phyloP scores from a whole-genome alignment of 345 rosid genomes.

The Firmiana major region DNA sequence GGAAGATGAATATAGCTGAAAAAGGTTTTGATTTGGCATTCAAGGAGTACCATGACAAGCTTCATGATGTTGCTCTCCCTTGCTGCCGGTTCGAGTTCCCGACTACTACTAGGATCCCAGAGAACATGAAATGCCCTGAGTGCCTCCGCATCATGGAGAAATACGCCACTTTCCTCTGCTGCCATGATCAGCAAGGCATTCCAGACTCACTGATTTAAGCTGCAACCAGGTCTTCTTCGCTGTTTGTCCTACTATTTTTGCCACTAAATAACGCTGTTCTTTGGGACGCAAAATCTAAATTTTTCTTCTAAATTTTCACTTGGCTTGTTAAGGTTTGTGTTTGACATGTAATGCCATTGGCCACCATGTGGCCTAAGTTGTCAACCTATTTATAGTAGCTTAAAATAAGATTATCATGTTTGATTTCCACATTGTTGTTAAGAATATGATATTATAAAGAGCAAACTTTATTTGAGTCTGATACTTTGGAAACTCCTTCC shows the following conservation, averaged over 20 bases:
- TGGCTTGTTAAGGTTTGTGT: not conserved
- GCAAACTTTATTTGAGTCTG: not conserved
- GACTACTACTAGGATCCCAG: slow-evolving; percentile 54
- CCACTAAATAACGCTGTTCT: not conserved
- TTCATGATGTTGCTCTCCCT: slow-evolving; percentile 40
- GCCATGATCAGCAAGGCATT: slow-evolving; percentile 50
- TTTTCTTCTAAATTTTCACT: not conserved
- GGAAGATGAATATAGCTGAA: slow-evolving; percentile 51
- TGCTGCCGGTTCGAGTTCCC: slow-evolving; percentile 80
- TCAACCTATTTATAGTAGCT: not conserved
- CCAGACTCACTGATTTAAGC: slow-evolving; percentile 13
- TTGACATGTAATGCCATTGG: not conserved
- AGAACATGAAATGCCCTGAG: slow-evolving; percentile 72
- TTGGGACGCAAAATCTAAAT: not conserved
- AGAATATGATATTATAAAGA: not conserved
- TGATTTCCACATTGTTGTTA: not conserved
- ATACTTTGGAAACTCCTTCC: not conserved
- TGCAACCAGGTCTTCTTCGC: not conserved
- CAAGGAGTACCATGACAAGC: slow-evolving; percentile 51
- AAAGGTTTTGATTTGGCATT: slow-evolving; percentile 58
- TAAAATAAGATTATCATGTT: not conserved
- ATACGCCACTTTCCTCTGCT: slow-evolving; percentile 60
- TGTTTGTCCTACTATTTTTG: not conserved
- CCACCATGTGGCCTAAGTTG: not conserved
- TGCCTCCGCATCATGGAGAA: slow-evolving; percentile 72